These are phyloP conservation scores for Taphrina flavorubra DNA, from an alignment of 1,139 yeast species.

Conservation along the genomic window DNA sequence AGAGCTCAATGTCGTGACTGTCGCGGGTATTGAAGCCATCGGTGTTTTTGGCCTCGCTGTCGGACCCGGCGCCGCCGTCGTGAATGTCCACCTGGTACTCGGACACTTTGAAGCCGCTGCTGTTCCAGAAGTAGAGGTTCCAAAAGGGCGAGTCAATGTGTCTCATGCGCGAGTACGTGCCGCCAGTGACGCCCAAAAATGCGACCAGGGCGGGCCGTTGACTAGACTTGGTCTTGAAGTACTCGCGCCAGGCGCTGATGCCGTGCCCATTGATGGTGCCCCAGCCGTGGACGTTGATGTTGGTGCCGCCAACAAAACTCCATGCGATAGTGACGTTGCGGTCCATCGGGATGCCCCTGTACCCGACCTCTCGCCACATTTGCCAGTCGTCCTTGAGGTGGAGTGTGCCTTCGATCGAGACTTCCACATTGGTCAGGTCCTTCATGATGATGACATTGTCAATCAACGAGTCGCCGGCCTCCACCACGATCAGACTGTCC, in stretches of 20 bases:
- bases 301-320: constrained; percentile 11
- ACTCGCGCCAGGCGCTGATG: constrained; percentile 2
- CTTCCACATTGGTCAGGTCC: constrained; percentile 18
- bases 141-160: constrained; percentile 9
- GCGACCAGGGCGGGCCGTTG: constrained; percentile 14
- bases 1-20: constrained; percentile 3
- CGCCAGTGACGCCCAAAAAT: constrained; percentile 4
- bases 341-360: neutral
- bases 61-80: neutral
- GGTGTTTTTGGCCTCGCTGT: constrained; percentile 5
- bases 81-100: constrained; percentile 20
- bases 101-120: neutral
- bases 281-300: constrained; percentile 3
- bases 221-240: neutral
- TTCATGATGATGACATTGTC: constrained; percentile 21
- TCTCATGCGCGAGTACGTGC: constrained; percentile 10
- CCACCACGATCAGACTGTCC: constrained; percentile 5
- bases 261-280: constrained; percentile 22
- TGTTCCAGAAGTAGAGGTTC: constrained; percentile 8
- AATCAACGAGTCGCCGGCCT: constrained; percentile 19
- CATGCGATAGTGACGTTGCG: constrained; percentile 4
- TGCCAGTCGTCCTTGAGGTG: constrained; percentile 18
- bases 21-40: constrained; percentile 22
- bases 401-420: constrained; percentile 19
- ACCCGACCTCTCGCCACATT: constrained; percentile 14